phyloP scores from a whole-genome alignment of 768 basidiomycete species.

The Mrakia frigida region DNA sequence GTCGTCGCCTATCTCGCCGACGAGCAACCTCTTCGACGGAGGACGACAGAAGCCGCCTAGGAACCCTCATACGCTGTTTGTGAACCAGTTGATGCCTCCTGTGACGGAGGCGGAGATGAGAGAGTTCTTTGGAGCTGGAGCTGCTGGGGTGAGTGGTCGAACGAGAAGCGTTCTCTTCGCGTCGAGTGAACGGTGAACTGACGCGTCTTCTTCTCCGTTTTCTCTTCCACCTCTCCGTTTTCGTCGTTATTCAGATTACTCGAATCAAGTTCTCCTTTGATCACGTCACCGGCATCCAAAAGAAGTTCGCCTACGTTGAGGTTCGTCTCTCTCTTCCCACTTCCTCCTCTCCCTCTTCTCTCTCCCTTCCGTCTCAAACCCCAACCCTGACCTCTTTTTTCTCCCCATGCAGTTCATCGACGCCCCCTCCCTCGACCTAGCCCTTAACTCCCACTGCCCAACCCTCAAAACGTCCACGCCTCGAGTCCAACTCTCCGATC shows the following conservation, averaged over 20 bases:
- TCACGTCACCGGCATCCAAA: constrained; percentile 5
- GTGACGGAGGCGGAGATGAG: constrained; percentile 62
- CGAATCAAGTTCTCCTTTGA: constrained; percentile 23
- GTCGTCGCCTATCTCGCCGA: constrained; percentile 6
- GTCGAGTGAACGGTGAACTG: background rate
- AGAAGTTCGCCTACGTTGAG: constrained; percentile 23
- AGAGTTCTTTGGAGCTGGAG: constrained; percentile 70
- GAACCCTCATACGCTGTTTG: constrained; percentile 58
- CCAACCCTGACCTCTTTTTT: background rate
- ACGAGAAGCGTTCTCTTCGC: background rate
- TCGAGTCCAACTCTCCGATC: constrained; percentile 11
- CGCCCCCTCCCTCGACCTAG: constrained; percentile 15
- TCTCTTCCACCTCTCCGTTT: background rate
- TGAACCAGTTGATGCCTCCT: constrained; percentile 56
- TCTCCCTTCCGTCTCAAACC: no score
- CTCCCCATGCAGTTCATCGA: constrained; percentile 20
- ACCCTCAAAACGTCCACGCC: constrained; percentile 1
- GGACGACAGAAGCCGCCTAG: background rate
- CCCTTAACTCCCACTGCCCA: background rate
- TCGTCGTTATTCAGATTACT: background rate
- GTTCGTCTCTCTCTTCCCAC: background rate
- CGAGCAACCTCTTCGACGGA: background rate
- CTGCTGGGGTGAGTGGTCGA: constrained; percentile 57
- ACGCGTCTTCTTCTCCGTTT: background rate
- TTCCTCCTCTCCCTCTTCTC: background rate